Evolutionary conservation across 176 grass and related monocot species (phyloP).

Genomic region (Cenchrus purpureus): DNA sequence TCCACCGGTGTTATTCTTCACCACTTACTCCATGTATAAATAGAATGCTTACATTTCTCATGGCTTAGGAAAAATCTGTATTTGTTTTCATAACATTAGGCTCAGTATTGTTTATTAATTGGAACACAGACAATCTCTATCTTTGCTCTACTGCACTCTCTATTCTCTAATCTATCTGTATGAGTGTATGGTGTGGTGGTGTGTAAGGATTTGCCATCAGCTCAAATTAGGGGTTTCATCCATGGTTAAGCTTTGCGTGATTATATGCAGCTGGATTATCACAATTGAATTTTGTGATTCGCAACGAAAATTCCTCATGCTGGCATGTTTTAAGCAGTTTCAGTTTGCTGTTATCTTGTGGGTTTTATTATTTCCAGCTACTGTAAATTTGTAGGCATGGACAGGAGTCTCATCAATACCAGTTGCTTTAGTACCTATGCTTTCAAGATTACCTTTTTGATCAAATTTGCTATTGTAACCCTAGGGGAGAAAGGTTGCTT

Average conservation of each 20-base stretch:
- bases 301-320: background rate
- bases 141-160: background rate
- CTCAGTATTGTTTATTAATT: background rate
- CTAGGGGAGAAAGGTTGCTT: conserved; percentile 79
- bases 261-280: conserved; percentile 8
- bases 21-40: conserved; percentile 1
- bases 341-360: conserved; percentile 12
- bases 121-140: background rate
- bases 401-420: conserved; percentile 64
- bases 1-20: background rate
- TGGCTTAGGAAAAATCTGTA: background rate
- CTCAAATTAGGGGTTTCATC: background rate
- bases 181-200: background rate
- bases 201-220: background rate
- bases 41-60: background rate
- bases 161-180: background rate
- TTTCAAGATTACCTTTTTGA: conserved; percentile 68
- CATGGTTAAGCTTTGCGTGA: background rate
- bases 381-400: conserved; percentile 62
- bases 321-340: conserved; percentile 1
- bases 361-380: background rate
- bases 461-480: conserved; percentile 82
- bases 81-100: background rate
- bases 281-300: background rate
- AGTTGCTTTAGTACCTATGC: conserved; percentile 70